Evolutionary conservation across 257 asterid species (phyloP), one percentile per base, ranked within the genome.

Genomic region (Solanum medicagineum): DNA sequence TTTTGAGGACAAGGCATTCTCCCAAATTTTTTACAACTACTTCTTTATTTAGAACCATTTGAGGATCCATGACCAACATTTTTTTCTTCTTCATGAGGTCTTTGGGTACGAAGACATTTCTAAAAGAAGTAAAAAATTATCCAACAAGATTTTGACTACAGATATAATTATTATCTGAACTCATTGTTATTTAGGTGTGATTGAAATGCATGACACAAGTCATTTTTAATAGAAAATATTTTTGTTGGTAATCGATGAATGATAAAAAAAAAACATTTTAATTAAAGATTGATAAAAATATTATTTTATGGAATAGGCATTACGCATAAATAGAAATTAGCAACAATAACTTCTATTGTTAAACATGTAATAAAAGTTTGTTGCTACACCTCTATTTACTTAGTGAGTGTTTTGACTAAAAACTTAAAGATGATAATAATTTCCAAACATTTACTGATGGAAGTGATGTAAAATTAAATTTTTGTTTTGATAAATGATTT

Each of bases 51-150:
- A 15, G 85, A 63, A 49, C 9, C 36, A 51, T 47, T 63, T 6
- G 79, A 66, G 8, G 63, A n/a, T n/a, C n/a, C n/a, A n/a, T n/a
- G n/a, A n/a, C n/a, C n/a, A n/a, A n/a, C n/a, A n/a, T 12, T 13
- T 45, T 60, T 86, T 8, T 81, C 83, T 81, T 55, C 71, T 15
- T 80, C 55, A 5, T 66, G 86, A 42, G 51, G 12, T 70, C 73
- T 57, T 87, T 85, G 81, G 45, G 84, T 56, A 13, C 44, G 71
- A 19, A 90, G 89, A 57, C 90, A 87, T 89, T 89, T 89, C 89
- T 87, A 74, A 57, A 32, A 57, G 22, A 62, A 29, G 7, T 15
- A 81, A 49, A 20, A 19, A 8, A 29, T 3, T 36, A 8, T 40
- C 9, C 40, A 40, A 70, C 3, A 26, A 40, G 29, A 40, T 5